A percentile compares a stretch with the other conserved stretches of the same genome.
These are phyloP conservation scores for Aspergillus neotritici DNA, from an alignment of 2,329 filamentous ascomycete species.

Conservation along the genomic window DNA sequence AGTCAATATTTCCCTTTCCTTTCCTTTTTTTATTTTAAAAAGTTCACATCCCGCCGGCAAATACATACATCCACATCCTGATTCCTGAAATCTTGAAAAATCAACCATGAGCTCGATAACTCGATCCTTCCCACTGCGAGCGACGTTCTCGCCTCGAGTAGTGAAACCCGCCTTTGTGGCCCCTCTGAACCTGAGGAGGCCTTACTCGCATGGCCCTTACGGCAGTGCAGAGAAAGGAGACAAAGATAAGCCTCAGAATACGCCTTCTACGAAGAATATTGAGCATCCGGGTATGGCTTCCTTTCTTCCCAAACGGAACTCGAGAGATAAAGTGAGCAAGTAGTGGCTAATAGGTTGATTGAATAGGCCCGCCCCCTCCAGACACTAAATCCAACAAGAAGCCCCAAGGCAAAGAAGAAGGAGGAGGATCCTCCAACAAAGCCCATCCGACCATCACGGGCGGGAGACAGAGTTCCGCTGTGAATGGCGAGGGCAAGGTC, in stretches of 20 bases:
- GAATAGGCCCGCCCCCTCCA: constrained; percentile 19
- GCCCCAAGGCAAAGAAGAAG: not conserved
- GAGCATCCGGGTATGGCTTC: constrained; percentile 20
- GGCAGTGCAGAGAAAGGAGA: constrained; percentile 13
- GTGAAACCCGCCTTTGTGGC: not conserved
- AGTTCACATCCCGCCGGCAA: not conserved
- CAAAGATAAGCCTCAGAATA: constrained; percentile 5
- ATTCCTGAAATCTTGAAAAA: too few species aligned
- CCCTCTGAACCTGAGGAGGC: constrained; percentile 2
- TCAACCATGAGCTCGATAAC: constrained; percentile 4
- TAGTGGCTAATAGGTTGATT: too few species aligned
- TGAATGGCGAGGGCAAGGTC: constrained; percentile 24
- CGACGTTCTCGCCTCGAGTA: not conserved
- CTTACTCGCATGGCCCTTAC: constrained; percentile 18
- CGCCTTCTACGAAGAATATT: constrained; percentile 14
- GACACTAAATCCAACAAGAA: constrained; percentile 6
- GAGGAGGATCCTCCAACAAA: constrained; percentile 25
- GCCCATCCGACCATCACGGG: constrained; percentile 30
- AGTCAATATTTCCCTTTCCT: too few species aligned
- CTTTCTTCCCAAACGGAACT: not conserved
- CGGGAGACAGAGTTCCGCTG: constrained; percentile 25
- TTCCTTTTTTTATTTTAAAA: too few species aligned
- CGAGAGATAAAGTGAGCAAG: too few species aligned
- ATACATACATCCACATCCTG: too few species aligned
- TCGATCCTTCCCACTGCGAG: not conserved